Evolutionary conservation across 176 grass and related monocot species (phyloP).

Genomic region (barley (Hordeum vulgare)): DNA sequence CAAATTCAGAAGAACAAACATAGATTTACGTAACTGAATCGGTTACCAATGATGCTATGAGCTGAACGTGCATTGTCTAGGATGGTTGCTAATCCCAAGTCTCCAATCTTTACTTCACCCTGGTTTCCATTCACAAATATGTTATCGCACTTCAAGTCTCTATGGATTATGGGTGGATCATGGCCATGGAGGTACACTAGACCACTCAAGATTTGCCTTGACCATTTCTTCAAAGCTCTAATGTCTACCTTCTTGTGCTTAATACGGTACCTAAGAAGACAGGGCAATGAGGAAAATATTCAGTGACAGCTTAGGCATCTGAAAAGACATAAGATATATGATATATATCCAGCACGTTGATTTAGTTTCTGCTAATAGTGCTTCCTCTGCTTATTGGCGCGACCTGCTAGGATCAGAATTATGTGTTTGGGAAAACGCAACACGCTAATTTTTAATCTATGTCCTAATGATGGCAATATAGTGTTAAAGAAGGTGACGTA

Average conservation of each 20-base stretch:
- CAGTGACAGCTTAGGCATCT: background rate
- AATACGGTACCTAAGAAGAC: conserved; percentile 58
- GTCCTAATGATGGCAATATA: background rate
- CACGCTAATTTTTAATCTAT: background rate
- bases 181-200: conserved; percentile 73
- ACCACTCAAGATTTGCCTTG: conserved; percentile 73
- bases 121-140: conserved; percentile 87
- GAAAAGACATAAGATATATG: background rate
- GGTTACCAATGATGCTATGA: conserved; percentile 66
- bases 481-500: background rate
- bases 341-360: background rate
- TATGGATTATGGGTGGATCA: conserved; percentile 71
- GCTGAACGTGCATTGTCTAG: conserved; percentile 68
- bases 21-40: background rate
- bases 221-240: conserved; percentile 87
- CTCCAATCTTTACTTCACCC: conserved; percentile 82
- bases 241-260: conserved; percentile 69
- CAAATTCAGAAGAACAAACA: background rate
- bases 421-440: background rate
- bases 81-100: conserved; percentile 72
- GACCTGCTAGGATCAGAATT: background rate
- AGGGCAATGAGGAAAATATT: background rate
- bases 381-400: background rate
- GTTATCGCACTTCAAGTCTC: conserved; percentile 77
- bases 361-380: background rate